These are phyloP conservation scores for Haematococcus lacustris DNA, from an alignment of 139 green algal genomes.

Conservation along the genomic window DNA sequence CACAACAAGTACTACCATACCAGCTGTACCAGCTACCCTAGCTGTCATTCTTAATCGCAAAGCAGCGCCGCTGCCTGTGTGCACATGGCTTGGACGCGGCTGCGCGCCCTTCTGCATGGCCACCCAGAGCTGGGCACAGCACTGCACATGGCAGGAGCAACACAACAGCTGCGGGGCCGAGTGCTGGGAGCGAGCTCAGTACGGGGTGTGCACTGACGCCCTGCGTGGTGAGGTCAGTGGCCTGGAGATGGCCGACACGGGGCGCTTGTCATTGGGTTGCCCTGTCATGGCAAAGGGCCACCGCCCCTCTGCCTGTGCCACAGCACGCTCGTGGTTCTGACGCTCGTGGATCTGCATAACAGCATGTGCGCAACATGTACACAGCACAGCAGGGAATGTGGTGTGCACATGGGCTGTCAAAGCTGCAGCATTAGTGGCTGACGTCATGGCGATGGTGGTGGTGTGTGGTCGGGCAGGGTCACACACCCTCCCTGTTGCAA, in stretches of 20 bases:
- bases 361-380: not conserved
- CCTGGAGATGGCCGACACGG: conserved; percentile 14
- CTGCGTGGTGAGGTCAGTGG: not conserved
- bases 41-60: too few relatives aligned
- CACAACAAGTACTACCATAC: too few relatives aligned
- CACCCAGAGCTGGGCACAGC: too few relatives aligned
- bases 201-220: too few relatives aligned
- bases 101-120: too few relatives aligned
- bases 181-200: too few relatives aligned
- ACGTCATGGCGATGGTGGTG: not conserved
- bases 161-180: too few relatives aligned
- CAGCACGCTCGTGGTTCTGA: conserved; percentile 8
- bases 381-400: not conserved
- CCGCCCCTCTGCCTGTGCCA: conserved; percentile 8
- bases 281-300: conserved; percentile 23
- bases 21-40: too few relatives aligned
- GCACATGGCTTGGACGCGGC: too few relatives aligned
- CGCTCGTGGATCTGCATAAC: conserved; percentile 25
- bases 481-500: not conserved
- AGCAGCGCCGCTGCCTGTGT: too few relatives aligned
- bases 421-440: not conserved
- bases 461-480: not conserved
- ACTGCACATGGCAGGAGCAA: too few relatives aligned
- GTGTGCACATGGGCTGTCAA: not conserved
- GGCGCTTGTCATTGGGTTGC: conserved; percentile 28